Conservation (phyloP, 352 stramenopile species). For the Phytopythium boreale region DNA sequence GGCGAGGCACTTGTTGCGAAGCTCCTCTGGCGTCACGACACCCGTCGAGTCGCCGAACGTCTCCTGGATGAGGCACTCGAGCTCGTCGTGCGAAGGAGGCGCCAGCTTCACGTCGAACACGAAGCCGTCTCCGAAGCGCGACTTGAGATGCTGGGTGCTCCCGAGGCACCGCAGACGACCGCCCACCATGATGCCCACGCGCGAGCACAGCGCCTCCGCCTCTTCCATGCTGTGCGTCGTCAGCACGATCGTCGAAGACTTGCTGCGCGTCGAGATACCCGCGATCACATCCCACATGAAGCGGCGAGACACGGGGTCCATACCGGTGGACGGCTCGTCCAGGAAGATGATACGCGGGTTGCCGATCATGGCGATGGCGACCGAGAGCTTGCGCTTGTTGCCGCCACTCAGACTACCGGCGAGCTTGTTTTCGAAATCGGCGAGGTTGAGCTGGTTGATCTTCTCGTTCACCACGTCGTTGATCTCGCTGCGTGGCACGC, state of each 20-base stretch:
- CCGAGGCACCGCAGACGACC: slow-evolving; percentile 60
- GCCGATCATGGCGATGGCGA: slow-evolving; percentile 24
- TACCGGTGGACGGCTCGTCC: slow-evolving; percentile 87
- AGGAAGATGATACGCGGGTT: slow-evolving; percentile 86
- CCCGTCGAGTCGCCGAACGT: too few relatives aligned
- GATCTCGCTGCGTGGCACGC: slow-evolving; percentile 30
- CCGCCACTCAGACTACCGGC: slow-evolving; percentile 70
- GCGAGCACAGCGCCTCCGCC: slow-evolving; percentile 86
- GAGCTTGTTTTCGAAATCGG: slow-evolving; percentile 76
- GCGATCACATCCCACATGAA: slow-evolving; percentile 91
- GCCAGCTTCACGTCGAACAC: slow-evolving; percentile 79
- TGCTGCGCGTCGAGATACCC: slow-evolving; percentile 49
- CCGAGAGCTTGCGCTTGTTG: slow-evolving; percentile 91
- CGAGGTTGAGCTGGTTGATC: slow-evolving; percentile 69
- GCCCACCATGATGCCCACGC: slow-evolving; percentile 90
- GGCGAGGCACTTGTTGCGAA: too few relatives aligned
- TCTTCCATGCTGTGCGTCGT: slow-evolving; percentile 95
- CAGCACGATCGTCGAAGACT: slow-evolving; percentile 76
- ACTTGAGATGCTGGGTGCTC: slow-evolving; percentile 91
- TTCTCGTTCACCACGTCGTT: slow-evolving; percentile 42
- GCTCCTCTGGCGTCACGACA: too few relatives aligned
- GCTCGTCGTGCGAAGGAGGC: too few relatives aligned
- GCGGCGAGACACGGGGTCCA: slow-evolving; percentile 91
- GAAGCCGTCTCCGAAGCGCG: slow-evolving; percentile 91
- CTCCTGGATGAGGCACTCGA: too few relatives aligned